Percentiles rank a stretch among this genome's conserved stretches.
Evolutionary conservation across 2,329 filamentous ascomycete genomes (phyloP).

Genomic region (Fusarium stilboides): DNA sequence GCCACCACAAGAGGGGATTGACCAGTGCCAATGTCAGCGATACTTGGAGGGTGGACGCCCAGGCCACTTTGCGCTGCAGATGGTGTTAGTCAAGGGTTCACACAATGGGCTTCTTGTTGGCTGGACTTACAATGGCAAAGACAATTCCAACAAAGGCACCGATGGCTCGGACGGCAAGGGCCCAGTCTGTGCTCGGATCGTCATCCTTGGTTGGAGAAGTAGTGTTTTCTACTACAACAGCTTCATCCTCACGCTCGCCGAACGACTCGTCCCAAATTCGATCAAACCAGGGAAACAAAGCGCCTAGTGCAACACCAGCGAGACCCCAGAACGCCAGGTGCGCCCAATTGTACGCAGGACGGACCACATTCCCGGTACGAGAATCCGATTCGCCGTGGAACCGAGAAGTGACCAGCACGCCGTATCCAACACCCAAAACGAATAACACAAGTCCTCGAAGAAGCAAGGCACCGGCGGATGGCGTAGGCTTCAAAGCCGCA

Average conservation of each 20-base stretch:
- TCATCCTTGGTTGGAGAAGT: slow-evolving; percentile 49
- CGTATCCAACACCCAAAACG: slow-evolving; percentile 85
- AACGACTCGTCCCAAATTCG: slow-evolving; percentile 75
- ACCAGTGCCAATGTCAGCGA: slow-evolving; percentile 90
- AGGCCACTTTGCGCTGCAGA: slow-evolving; percentile 84
- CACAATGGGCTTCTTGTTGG: neutral
- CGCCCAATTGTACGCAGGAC: slow-evolving; percentile 66
- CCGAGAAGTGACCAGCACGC: slow-evolving; percentile 80
- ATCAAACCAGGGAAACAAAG: slow-evolving; percentile 88
- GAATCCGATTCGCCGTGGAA: slow-evolving; percentile 78
- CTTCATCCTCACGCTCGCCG: slow-evolving; percentile 55
- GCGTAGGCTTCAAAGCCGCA: slow-evolving; percentile 49
- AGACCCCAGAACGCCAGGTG: slow-evolving; percentile 88
- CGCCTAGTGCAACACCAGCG: slow-evolving; percentile 83
- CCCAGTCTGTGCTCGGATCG: slow-evolving; percentile 78
- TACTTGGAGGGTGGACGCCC: slow-evolving; percentile 95
- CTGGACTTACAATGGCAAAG: slow-evolving; percentile 79
- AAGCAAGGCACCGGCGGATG: slow-evolving; percentile 63
- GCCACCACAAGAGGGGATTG: slow-evolving; percentile 95
- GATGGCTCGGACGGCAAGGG: slow-evolving; percentile 70
- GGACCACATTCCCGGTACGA: slow-evolving; percentile 66
- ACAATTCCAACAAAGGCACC: slow-evolving; percentile 74
- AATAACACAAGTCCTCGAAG: slow-evolving; percentile 79
- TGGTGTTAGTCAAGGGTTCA: slow-evolving; percentile 29
- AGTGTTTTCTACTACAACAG: slow-evolving; percentile 50